A percentile compares a stretch with the other conserved stretches of the same genome.
These are phyloP conservation scores for Phialocephala sp. DNA, from an alignment of 2,329 filamentous ascomycete genomes.

Conservation along the genomic window DNA sequence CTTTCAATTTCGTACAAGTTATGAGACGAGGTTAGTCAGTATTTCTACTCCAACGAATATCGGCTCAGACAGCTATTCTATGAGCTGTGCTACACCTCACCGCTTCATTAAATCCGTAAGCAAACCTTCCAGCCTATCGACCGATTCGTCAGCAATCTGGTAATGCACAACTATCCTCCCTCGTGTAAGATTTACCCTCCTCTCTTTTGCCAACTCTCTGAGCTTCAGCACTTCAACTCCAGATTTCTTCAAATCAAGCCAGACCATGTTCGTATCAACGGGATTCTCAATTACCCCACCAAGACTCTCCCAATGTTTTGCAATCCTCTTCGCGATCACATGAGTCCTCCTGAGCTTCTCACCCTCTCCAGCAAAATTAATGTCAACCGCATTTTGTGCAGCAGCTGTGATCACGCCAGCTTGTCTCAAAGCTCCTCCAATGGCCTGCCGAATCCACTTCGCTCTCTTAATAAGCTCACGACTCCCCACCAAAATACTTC, in stretches of 20 bases:
- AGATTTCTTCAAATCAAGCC: constrained; percentile 65
- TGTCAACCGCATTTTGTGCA: constrained; percentile 76
- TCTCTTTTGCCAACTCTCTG: constrained; percentile 57
- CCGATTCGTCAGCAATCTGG: constrained; percentile 65
- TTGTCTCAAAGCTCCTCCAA: constrained; percentile 79
- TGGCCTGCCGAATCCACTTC: constrained; percentile 76
- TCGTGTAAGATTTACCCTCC: constrained; percentile 60
- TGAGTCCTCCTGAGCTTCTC: constrained; percentile 67
- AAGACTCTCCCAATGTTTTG: constrained; percentile 61
- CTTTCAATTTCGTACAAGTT: too few relatives aligned
- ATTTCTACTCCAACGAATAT: too few relatives aligned
- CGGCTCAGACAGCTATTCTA: too few relatives aligned
- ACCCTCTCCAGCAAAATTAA: constrained; percentile 73
- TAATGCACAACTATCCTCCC: constrained; percentile 71
- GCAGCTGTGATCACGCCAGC: constrained; percentile 76
- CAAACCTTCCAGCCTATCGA: constrained; percentile 39
- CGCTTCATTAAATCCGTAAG: neutral
- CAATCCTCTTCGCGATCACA: constrained; percentile 64
- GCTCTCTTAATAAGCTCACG: constrained; percentile 64
- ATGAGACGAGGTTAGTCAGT: too few relatives aligned
- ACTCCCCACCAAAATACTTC: constrained; percentile 70
- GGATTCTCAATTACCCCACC: constrained; percentile 66
- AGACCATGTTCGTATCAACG: constrained; percentile 77
- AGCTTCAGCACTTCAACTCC: constrained; percentile 58
- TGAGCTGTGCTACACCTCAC: neutral